Evolutionary conservation across 179 eudicot genomes (phyloP).

Genomic region (Spergularia azorica): DNA sequence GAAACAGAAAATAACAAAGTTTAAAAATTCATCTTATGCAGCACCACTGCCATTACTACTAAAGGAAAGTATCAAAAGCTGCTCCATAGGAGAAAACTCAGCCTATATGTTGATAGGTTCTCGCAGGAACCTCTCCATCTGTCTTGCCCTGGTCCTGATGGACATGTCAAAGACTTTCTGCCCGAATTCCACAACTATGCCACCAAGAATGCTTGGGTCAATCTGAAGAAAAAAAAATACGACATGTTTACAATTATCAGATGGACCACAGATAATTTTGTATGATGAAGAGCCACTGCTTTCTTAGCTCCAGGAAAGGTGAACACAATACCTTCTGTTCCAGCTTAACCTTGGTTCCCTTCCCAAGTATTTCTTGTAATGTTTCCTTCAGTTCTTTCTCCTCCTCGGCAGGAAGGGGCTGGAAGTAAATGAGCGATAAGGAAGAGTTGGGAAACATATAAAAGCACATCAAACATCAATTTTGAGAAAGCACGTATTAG

Average conservation of each 20-base stretch:
- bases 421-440: conserved; percentile 18
- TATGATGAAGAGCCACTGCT: not conserved
- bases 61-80: conserved; percentile 12
- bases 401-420: conserved; percentile 83
- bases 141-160: conserved; percentile 82
- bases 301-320: not conserved
- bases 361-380: conserved; percentile 73
- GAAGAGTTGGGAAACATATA: not conserved
- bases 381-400: conserved; percentile 92
- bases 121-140: conserved; percentile 73
- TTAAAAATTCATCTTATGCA: conserved; percentile 18
- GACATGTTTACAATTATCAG: conserved; percentile 1
- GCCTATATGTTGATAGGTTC: conserved; percentile 31
- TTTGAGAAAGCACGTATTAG: not conserved
- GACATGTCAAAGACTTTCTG: conserved; percentile 94
- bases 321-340: conserved; percentile 69
- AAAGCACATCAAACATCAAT: not conserved
- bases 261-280: not conserved
- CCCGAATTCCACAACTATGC: conserved; percentile 78
- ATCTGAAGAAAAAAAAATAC: conserved; percentile 40
- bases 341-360: conserved; percentile 65
- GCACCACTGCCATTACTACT: conserved; percentile 20
- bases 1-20: not conserved
- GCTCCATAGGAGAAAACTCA: not conserved
- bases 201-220: conserved; percentile 89